Base-by-base conservation (phyloP, 306 rosid genomes). In the Psophocarpus tetragonolobus region DNA sequence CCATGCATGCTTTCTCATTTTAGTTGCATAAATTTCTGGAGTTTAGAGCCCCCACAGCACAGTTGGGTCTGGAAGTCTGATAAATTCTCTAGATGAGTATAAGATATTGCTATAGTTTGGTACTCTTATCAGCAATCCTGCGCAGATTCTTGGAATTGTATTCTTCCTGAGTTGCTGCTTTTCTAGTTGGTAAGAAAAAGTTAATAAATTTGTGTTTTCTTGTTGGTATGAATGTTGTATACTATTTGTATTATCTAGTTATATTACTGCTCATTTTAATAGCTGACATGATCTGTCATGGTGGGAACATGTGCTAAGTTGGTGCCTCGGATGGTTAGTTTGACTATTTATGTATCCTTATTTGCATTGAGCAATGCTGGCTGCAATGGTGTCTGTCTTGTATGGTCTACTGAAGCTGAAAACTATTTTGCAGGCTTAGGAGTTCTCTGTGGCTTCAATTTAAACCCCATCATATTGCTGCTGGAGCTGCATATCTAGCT, bases 361-460 rank as follows among this genome's bases (percentile, higher is more conserved):
- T 69, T 65, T 64, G 67, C 47, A 50, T 69, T 74, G 79, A 80
- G 66, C 67, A 56, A 84, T 60, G 83, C 26, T 66, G 41, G 51
- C 44, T 13, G 61, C 70, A 38, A 23, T 80, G 27, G 11, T 73
- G 17, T 61, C 23, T 72, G 60, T 51, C 60, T 42, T 58, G 67
- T 71, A 42, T 57, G 30, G 67, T 41, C 44, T 35, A 50, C 17
- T 21, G 71, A 65, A 8, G 62, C 72, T 85, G 68, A 66, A 41
- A 39, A 51, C 53, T 62, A 2, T 39, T 71, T 80, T 91, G 85
- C 78, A 96, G 99, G 94, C 97, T 96, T 66, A 88, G 99, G 74
- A 96, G 97, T 78, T 96, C 98, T 33, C 91, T 96, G 35, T 96
- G 98, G 99, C 98, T 96, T 82, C 99, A 96, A 81, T 96, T 96